Evolutionary conservation across 139 green algal genomes (phyloP).

Genomic region (Asterochloris erici): DNA sequence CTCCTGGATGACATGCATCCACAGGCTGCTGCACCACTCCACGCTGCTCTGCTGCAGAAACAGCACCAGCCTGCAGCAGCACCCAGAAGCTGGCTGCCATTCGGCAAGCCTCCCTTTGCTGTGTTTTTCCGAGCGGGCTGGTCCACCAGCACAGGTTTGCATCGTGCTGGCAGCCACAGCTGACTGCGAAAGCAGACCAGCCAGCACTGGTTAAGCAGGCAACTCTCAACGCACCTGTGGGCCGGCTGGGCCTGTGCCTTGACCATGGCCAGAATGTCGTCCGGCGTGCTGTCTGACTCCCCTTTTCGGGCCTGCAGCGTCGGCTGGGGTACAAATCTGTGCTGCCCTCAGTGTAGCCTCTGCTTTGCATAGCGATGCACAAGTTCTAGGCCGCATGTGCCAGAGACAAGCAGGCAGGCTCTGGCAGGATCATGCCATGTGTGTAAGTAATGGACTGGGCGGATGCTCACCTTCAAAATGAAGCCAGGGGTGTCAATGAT

Average conservation of each 20-base stretch:
- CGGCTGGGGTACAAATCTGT: too few species aligned
- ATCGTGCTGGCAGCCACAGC: not conserved
- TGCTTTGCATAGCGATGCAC: not conserved
- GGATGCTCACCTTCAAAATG: constrained; percentile 71
- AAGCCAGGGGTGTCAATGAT: constrained; percentile 95
- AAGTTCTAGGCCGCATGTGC: not conserved
- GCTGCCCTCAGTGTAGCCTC: not conserved
- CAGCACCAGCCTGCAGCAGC: constrained; percentile 72
- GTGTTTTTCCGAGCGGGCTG: too few species aligned
- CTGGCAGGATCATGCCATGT: not conserved
- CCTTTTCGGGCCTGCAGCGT: constrained; percentile 63
- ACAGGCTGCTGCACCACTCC: constrained; percentile 90
- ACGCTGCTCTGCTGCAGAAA: constrained; percentile 94
- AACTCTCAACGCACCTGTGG: constrained; percentile 51
- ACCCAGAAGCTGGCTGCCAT: not conserved
- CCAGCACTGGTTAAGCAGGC: not conserved
- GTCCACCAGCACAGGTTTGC: too few species aligned
- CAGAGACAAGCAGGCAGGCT: not conserved
- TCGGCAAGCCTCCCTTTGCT: not conserved
- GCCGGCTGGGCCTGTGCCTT: constrained; percentile 76
- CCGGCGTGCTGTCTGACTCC: constrained; percentile 80
- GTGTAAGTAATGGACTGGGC: not conserved
- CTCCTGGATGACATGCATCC: constrained; percentile 87
- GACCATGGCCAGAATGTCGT: constrained; percentile 92
- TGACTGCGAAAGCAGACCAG: not conserved